phyloP scores from a whole-genome alignment of 495 filamentous ascomycete species.

The Penicillium angulare region DNA sequence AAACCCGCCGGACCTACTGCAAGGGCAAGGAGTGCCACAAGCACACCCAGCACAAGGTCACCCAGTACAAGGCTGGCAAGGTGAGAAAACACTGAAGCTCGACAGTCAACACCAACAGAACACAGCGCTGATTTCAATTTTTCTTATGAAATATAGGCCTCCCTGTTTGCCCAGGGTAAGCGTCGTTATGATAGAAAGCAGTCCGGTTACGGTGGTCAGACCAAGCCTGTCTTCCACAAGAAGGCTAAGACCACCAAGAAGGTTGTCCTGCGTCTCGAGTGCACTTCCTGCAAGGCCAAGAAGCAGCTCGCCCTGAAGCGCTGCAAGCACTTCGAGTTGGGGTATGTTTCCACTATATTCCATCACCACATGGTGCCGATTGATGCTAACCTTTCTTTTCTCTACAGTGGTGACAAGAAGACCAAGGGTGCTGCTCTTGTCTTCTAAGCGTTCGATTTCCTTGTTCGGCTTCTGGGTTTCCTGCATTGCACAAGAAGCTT shows the following conservation, averaged over 20 bases:
- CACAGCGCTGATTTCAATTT: conserved; percentile 25
- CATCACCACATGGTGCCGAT: background rate
- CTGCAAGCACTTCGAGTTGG: conserved; percentile 99
- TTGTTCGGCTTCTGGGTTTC: conserved; percentile 51
- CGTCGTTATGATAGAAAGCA: conserved; percentile 99
- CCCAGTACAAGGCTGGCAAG: conserved; percentile 97
- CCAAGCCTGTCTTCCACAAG: conserved; percentile 99
- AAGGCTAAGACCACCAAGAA: conserved; percentile 99
- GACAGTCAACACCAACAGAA: conserved; percentile 2
- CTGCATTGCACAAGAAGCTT: conserved; percentile 42
- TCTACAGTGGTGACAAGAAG: conserved; percentile 98
- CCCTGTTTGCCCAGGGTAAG: conserved; percentile 96
- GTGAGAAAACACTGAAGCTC: conserved; percentile 36
- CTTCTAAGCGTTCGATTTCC: conserved; percentile 69
- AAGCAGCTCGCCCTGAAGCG: conserved; percentile 96
- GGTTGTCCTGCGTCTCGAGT: conserved; percentile 96
- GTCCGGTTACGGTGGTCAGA: conserved; percentile 98
- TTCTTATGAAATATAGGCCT: conserved; percentile 57
- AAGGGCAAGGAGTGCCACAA: conserved; percentile 92
- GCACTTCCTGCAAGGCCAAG: conserved; percentile 96
- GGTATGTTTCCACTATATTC: conserved; percentile 59
- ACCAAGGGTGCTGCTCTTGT: conserved; percentile 99
- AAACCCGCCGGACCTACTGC: conserved; percentile 92
- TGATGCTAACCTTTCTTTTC: conserved; percentile 23
- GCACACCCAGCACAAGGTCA: conserved; percentile 92